phyloP scores from a whole-genome alignment of 163 green algal genomes.

The Prototheca cutis region DNA sequence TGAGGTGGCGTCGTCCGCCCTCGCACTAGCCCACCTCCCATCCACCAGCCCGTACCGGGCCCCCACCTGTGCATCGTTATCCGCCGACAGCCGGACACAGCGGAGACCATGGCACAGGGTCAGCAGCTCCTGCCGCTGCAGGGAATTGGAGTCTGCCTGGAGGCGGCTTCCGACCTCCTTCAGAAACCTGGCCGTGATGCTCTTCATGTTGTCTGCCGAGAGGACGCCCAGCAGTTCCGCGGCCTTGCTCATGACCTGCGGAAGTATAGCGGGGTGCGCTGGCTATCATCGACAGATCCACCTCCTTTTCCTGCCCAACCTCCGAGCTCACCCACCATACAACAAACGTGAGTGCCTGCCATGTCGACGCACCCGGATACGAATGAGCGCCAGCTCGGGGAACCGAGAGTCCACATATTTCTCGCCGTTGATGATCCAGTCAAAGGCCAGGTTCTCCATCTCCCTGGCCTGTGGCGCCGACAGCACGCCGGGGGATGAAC shows the following conservation, averaged over 20 bases:
- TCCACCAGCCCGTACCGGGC: no score
- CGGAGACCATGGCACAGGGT: slow-evolving; percentile 48
- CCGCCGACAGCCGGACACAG: slow-evolving; percentile 33
- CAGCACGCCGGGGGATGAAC: slow-evolving; percentile 7
- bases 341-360: no score
- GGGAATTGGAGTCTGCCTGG: slow-evolving; percentile 31
- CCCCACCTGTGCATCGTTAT: slow-evolving; percentile 27
- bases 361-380: slow-evolving; percentile 21
- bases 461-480: slow-evolving; percentile 17
- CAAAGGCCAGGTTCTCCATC: slow-evolving; percentile 44
- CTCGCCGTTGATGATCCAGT: slow-evolving; percentile 43
- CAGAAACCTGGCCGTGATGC: slow-evolving; percentile 33
- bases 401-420: slow-evolving; percentile 26
- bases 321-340: no score
- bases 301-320: no score
- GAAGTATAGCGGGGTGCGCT: not conserved
- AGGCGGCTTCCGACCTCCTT: slow-evolving; percentile 38
- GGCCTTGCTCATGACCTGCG: slow-evolving; percentile 20
- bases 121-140: slow-evolving; percentile 37
- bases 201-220: slow-evolving; percentile 24
- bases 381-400: slow-evolving; percentile 20
- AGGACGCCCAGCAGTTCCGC: slow-evolving; percentile 37
- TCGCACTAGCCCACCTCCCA: no score
- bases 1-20: no score
- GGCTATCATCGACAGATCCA: not conserved